Conservation (phyloP, 176 grass and related monocot genomes). For the Carex myosuroides region DNA sequence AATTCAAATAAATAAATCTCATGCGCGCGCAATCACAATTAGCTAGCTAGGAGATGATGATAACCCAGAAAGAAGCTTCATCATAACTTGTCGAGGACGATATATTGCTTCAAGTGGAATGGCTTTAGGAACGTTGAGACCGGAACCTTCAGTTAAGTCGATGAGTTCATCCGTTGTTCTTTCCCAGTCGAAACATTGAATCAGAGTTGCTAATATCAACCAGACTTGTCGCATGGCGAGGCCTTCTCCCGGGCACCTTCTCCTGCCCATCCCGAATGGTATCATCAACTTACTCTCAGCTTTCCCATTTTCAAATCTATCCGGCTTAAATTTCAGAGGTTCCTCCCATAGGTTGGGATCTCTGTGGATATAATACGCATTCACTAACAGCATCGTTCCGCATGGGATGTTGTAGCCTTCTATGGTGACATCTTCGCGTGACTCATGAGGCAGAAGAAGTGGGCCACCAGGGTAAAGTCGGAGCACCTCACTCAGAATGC, state of each 20-base stretch:
- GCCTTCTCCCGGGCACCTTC: too few relatives aligned
- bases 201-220: not conserved
- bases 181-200: not conserved
- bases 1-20: too few relatives aligned
- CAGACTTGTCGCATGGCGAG: not conserved
- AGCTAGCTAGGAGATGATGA: too few relatives aligned
- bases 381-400: constrained; percentile 39
- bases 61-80: too few relatives aligned
- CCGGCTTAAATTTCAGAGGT: not conserved
- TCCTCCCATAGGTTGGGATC: constrained; percentile 23
- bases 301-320: too few relatives aligned
- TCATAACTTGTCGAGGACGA: too few relatives aligned
- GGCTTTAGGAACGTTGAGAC: not conserved
- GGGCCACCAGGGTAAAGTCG: constrained; percentile 29
- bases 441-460: too few relatives aligned
- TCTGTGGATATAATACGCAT: constrained; percentile 42
- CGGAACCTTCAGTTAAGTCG: too few relatives aligned
- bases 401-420: not conserved
- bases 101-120: not conserved
- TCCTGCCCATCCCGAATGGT: too few relatives aligned
- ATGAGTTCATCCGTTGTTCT: not conserved
- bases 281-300: too few relatives aligned
- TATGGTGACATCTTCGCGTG: not conserved
- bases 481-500: constrained; percentile 48
- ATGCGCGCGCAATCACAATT: too few relatives aligned